Percentiles rank a stretch among this genome's conserved stretches.
Evolutionary conservation across 345 rosid genomes (phyloP).

Genomic region (Rhodomyrtus tomentosa): DNA sequence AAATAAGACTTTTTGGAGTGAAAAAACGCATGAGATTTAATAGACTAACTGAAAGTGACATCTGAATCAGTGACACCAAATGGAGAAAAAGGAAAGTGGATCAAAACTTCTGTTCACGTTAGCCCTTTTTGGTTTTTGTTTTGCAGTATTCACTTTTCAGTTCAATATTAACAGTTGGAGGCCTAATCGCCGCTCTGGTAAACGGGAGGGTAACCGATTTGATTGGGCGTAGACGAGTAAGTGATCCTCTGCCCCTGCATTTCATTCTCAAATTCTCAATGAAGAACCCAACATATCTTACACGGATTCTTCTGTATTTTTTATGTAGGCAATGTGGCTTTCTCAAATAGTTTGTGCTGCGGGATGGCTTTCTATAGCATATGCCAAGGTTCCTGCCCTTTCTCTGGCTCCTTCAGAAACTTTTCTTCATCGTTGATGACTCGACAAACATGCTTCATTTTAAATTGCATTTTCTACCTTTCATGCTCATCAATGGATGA

Average conservation of each 20-base stretch:
- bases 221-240: slow-evolving; percentile 22
- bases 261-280: background rate
- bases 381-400: slow-evolving; percentile 20
- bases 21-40: background rate
- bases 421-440: background rate
- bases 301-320: background rate
- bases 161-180: slow-evolving; percentile 21
- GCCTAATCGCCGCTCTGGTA: slow-evolving; percentile 10
- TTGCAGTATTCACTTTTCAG: slow-evolving; percentile 28
- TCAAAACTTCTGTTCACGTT: background rate
- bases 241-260: background rate
- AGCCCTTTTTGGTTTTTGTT: background rate
- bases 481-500: background rate
- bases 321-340: slow-evolving; percentile 45
- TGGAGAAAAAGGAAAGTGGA: background rate
- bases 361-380: slow-evolving; percentile 48
- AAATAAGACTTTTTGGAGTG: background rate
- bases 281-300: background rate
- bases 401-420: background rate
- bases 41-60: background rate
- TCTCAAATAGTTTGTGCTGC: slow-evolving; percentile 22
- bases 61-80: background rate
- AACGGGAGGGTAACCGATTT: slow-evolving; percentile 21
- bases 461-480: background rate
- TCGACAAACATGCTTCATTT: background rate